Base-by-base conservation (phyloP, 164 flowering plant genomes). In the Amborella trichopoda region DNA sequence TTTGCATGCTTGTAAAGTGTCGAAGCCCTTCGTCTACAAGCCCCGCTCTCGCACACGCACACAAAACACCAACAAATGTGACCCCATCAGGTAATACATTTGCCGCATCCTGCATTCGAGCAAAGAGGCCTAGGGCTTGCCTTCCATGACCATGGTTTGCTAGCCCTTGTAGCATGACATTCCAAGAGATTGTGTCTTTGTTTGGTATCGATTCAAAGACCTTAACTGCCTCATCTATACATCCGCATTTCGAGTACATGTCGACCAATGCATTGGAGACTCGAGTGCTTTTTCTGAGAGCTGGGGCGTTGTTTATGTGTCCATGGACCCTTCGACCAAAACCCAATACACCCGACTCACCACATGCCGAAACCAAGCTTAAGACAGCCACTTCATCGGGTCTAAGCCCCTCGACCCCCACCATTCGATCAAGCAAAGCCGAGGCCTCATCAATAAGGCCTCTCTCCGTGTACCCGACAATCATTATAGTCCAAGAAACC, bases 401-500 rank as follows among this genome's bases (percentile, higher is more conserved):
- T n/a, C n/a, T n/a, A n/a, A n/a, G n/a, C n/a, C n/a, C n/a, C n/a
- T n/a, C n/a, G 13, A 6, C 40, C 49, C 40, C 58, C 75, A 61
- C 76, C 81, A 84, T 68, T 44, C 62, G 59, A 59, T 75, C 59
- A 56, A 60, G 77, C 69, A 85, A 67, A 14, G 18, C 24, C 18
- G 59, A 44, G 1, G 95, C 95, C 50, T 85, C 83, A 45, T 67
- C 77, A 5, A 58, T 63, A 11, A 70, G 58, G 23, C 87, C 97
- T 63, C 72, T 80, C 47, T 78, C 70, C 2, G 97, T 90, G 59
- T 71, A 85, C 32, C 80, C 90, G 18, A 85, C 67, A 50, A 84
- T 65, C 16, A 84, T 75, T 46, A 76, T 76, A 12, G 93, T 82
- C 94, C 95, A 82, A 2, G 85, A 23, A 48, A 89, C 77, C 67